Percentiles rank a stretch among this genome's conserved stretches.
Evolutionary conservation across 768 basidiomycete species (phyloP).

Genomic region (Pleurotus citrinopileatus): DNA sequence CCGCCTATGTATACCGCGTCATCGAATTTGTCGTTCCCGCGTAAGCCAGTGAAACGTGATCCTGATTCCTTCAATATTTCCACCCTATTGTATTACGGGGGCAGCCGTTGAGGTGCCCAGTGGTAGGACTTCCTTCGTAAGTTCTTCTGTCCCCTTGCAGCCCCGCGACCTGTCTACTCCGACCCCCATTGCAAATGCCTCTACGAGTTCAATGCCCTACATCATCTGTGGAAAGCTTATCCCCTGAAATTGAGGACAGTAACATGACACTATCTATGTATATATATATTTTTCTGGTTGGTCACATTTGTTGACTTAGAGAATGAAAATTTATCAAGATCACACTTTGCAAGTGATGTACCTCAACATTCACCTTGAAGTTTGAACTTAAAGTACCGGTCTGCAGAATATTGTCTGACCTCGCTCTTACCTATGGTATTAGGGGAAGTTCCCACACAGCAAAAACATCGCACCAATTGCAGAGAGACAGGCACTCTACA

Average conservation of each 20-base stretch:
- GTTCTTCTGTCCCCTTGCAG: background rate
- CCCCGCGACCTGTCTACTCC: conserved; percentile 1
- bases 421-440: no score
- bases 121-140: conserved; percentile 1
- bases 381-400: no score
- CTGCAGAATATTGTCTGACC: no score
- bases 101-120: background rate
- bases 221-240: background rate
- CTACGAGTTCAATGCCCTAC: background rate
- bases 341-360: no score
- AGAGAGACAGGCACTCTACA: no score
- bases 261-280: no score
- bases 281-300: no score
- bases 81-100: conserved; percentile 1
- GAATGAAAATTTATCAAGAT: no score
- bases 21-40: background rate
- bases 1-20: background rate
- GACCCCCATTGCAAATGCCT: background rate
- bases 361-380: no score
- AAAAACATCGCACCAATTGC: no score
- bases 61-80: conserved; percentile 4
- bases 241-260: background rate
- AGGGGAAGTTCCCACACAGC: no score
- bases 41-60: conserved; percentile 1
- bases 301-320: no score